A percentile compares a stretch with the other conserved stretches of the same genome.
Conservation (phyloP, 768 basidiomycete species). For the Melanogaster broomeanus region DNA sequence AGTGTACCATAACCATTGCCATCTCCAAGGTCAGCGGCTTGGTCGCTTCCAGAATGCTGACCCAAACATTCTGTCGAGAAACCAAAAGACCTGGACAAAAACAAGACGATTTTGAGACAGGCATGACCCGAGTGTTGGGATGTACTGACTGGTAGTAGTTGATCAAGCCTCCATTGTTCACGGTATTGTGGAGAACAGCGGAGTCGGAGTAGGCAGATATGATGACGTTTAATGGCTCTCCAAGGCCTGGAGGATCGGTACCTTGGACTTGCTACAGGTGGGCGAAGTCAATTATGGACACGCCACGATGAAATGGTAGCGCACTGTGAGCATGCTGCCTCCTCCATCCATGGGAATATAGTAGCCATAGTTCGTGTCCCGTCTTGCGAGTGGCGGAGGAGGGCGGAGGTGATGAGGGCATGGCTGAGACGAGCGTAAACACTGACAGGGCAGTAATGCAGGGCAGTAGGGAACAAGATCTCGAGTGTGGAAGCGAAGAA, state of each 20-base stretch:
- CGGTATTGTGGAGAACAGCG: conserved; percentile 60
- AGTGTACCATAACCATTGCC: conserved; percentile 69
- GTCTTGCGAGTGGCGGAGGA: conserved; percentile 14
- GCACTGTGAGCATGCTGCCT: conserved; percentile 73
- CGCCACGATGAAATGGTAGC: conserved; percentile 27
- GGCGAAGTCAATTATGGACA: not conserved
- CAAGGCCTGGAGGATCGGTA: conserved; percentile 72
- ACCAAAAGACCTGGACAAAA: conserved; percentile 55
- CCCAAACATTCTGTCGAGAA: conserved; percentile 83
- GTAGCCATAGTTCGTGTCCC: conserved; percentile 47
- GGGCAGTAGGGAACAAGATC: not conserved
- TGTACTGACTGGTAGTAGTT: conserved; percentile 78
- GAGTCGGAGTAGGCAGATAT: conserved; percentile 75
- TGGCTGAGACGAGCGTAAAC: conserved; percentile 12
- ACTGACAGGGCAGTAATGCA: conserved; percentile 13
- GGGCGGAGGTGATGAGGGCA: not conserved
- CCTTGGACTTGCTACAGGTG: conserved; percentile 46
- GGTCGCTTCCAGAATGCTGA: conserved; percentile 68
- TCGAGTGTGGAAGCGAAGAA: not conserved
- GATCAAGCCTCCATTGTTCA: conserved; percentile 68
- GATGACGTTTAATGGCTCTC: conserved; percentile 87
- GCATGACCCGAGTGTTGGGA: not conserved
- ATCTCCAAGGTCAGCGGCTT: conserved; percentile 81
- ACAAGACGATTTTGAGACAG: not conserved
- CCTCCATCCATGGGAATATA: conserved; percentile 56